phyloP scores from a whole-genome alignment of 2,329 filamentous ascomycete species.

The Cladophialophora bantiana region DNA sequence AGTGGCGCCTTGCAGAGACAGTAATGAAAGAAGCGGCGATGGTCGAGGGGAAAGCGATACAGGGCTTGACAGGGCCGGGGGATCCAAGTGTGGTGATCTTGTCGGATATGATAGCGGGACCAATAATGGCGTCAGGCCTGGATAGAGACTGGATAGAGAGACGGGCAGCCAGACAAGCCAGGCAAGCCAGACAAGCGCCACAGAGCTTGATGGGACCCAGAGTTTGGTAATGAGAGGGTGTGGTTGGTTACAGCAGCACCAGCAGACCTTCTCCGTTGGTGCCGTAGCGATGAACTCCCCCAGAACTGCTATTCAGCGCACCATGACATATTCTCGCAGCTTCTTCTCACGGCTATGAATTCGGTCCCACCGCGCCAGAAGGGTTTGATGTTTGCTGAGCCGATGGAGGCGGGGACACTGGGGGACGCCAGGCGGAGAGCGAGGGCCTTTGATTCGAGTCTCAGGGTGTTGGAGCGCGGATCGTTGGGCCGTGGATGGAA shows the following conservation, averaged over 20 bases:
- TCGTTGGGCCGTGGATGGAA: background rate
- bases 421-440: background rate
- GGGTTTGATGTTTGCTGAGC: background rate
- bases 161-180: constrained; percentile 5
- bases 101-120: constrained; percentile 12
- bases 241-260: constrained; percentile 18
- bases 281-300: constrained; percentile 1
- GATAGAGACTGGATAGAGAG: constrained; percentile 4
- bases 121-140: constrained; percentile 3
- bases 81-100: background rate
- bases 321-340: constrained; percentile 19
- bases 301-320: constrained; percentile 4
- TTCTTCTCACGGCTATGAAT: background rate
- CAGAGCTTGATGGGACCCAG: constrained; percentile 21
- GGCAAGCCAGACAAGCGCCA: constrained; percentile 12
- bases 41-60: constrained; percentile 1
- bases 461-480: background rate
- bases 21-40: constrained; percentile 6
- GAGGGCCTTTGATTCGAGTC: constrained; percentile 2
- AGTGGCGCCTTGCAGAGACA: constrained; percentile 10
- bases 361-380: constrained; percentile 2
- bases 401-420: background rate
- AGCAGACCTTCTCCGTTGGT: background rate
- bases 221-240: background rate
- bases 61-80: background rate